Base-by-base conservation (phyloP, 2,329 filamentous ascomycete genomes). In the Fusarium duplospermum region DNA sequence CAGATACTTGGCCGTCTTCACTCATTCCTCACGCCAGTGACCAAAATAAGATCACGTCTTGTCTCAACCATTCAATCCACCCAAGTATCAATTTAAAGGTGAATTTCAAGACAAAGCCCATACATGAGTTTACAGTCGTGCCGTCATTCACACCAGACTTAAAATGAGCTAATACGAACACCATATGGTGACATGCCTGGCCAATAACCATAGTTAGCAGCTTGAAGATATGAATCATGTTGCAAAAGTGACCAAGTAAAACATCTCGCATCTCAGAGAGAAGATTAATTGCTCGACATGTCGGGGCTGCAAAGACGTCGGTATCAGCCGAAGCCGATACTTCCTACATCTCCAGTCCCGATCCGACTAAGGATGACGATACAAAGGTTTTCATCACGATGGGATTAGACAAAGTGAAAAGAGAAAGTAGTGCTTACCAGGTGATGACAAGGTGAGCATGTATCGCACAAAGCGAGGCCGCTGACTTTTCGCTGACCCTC, bases 291-390 rank as follows among this genome's bases (percentile, higher is more conserved):
- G 78, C 81, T 88, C 87, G 84, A 85, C 87, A 87, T 82, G 76
- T 82, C 82, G 77, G 69, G 73, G 77, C 79, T 79, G 73, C 71
- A 67, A 74, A 79, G 72, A 69, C 75, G 74, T 83, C 83, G 71
- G 74, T 77, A 80, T 75, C 60, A 62, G 74, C 72, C 66, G 50
- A 73, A 72, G 77, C 76, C 64, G 76, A 75, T 82, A 76, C 77
- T 69, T 84, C 82, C 58, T 84, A 70, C 76, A 72, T 72, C 78
- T 73, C 72, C 72, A 76, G 73, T 73, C 75, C 72, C 70, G 80
- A 83, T 97, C 92, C 89, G 94, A 87, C 94, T 97, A 97, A 97
- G 94, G 94, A 97, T 97, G 94, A 97, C 94, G 93, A 95, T 95
- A 95, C 77, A 71, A 85, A 89, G 83, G 83, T 87, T 95, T 91